These are phyloP conservation scores for Mycena vitilis DNA, from an alignment of 768 basidiomycete species.

Conservation along the genomic window DNA sequence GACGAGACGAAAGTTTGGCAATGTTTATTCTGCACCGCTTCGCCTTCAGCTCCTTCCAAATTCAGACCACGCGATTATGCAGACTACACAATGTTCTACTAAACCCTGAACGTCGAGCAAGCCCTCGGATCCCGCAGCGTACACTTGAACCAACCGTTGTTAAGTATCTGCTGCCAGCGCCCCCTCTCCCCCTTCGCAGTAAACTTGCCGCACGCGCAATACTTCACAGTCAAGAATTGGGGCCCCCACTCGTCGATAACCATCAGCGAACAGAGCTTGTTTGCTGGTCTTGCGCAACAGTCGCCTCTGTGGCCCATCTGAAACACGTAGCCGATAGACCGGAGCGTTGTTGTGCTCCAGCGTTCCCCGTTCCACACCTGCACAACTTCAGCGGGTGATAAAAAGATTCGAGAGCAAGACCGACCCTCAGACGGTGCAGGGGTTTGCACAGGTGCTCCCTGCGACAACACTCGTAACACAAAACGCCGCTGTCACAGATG, in stretches of 20 bases:
- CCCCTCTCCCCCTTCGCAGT: background rate
- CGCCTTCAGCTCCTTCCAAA: too few relatives aligned
- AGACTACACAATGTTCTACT: too few relatives aligned
- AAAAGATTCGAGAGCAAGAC: background rate
- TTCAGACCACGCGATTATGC: too few relatives aligned
- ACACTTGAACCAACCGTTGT: background rate
- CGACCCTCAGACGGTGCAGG: background rate
- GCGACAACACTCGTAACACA: background rate
- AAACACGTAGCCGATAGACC: background rate
- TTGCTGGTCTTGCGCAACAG: background rate
- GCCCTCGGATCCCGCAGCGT: background rate
- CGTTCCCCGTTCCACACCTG: background rate
- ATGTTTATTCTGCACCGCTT: too few relatives aligned
- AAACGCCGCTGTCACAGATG: background rate
- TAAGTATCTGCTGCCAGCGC: background rate
- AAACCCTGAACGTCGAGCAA: conserved; percentile 3
- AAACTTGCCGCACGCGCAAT: conserved; percentile 3
- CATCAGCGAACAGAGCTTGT: background rate
- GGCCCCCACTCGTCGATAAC: background rate
- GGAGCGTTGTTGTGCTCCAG: background rate
- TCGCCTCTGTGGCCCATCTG: conserved; percentile 3
- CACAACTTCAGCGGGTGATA: background rate
- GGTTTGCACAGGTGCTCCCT: background rate
- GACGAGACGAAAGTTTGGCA: too few relatives aligned
- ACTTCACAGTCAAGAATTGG: background rate